Base-by-base conservation (phyloP, 208 protist genomes). In the Blastocrithidia nonstop region DNA sequence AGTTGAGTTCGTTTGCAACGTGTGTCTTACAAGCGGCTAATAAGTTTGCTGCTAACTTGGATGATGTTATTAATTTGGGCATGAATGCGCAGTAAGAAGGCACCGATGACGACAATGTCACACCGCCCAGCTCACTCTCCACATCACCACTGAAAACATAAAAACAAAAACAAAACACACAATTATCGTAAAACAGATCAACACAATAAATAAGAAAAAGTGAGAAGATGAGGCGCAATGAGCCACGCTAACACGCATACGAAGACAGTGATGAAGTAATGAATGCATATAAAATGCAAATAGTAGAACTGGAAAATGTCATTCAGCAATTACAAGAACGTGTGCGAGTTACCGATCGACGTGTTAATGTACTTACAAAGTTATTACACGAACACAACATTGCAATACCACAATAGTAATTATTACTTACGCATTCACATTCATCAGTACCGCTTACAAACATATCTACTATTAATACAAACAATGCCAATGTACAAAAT, bases 251-350 rank as follows among this genome's bases (percentile, higher is more conserved):
- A 35, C 29, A 35, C 11, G 29, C 11, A 15, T 11, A n/a, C 29
- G 29, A 35, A 11, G 29, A 35, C 29, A 35, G n/a, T n/a, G n/a
- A 35, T n/a, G 29, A 35, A 35, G n/a, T n/a, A 35, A 35, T n/a
- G 29, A 35, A 11, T 11, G n/a, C 29, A n/a, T n/a, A 35, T n/a
- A 24, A 39, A 26, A 50, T 45, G 36, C 54, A 64, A 36, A 31
- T 72, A 3, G 45, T 16, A 3, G 46, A 47, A 2, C 57, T 88
- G 26, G 73, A 88, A 61, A 37, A 32, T 15, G 25, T 79, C 6
- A 63, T 88, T 41, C 60, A 75, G 4, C 45, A 70, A 38, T 46
- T 88, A 32, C 71, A 88, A 55, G 48, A 57, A 39, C 62, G 72
- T 33, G 50, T 88, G 16, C 59, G 65, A 6, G 35, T 36, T 8